Evolutionary conservation across 352 stramenopile genomes (phyloP).

Genomic region (Hyaloperonospora arabidopsidis): DNA sequence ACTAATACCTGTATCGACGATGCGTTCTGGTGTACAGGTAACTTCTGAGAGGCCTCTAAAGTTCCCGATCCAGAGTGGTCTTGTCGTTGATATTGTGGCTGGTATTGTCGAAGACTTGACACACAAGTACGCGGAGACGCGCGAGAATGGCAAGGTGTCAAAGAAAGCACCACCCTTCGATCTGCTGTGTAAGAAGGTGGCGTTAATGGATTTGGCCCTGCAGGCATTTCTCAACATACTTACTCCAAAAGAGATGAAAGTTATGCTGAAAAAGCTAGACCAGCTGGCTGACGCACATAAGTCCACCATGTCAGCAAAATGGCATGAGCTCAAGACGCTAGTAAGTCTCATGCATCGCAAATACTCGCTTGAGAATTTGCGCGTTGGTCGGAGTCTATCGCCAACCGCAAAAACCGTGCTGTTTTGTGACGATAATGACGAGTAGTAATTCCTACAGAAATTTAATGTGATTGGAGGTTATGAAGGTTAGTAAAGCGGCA

Average conservation of each 20-base stretch:
- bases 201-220: conserved; percentile 74
- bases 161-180: conserved; percentile 48
- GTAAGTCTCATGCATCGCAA: conserved; percentile 81
- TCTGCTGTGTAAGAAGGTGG: conserved; percentile 75
- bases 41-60: conserved; percentile 64
- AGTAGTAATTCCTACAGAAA: conserved; percentile 1
- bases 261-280: conserved; percentile 69
- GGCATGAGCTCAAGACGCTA: conserved; percentile 82
- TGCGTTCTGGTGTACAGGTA: conserved; percentile 14
- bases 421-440: conserved; percentile 32
- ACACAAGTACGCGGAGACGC: conserved; percentile 56
- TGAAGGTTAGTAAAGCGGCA: neutral
- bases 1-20: conserved; percentile 2
- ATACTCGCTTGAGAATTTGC: conserved; percentile 73
- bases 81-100: conserved; percentile 74
- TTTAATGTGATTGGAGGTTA: neutral
- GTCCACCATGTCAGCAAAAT: conserved; percentile 75
- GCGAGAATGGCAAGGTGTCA: conserved; percentile 30
- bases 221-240: conserved; percentile 73
- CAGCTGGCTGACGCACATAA: conserved; percentile 61
- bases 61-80: conserved; percentile 67
- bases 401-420: conserved; percentile 37
- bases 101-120: conserved; percentile 73
- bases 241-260: conserved; percentile 55
- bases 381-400: conserved; percentile 41